Evolutionary conservation across 805 yeast species (phyloP).

Genomic region (Nakazawaea ambrosiae): DNA sequence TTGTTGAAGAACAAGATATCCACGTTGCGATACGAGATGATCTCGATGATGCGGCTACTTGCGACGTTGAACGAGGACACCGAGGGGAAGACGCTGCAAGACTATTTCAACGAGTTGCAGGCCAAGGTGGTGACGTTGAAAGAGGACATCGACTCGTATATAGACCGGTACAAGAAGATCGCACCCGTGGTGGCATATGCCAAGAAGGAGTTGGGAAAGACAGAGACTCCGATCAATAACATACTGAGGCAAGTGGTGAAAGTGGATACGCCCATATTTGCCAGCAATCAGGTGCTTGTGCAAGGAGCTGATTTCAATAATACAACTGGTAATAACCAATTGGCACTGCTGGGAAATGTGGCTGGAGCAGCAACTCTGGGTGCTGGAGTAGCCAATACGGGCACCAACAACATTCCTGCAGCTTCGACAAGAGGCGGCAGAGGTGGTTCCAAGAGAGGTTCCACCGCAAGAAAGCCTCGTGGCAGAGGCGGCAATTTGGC

Average conservation of each 20-base stretch:
- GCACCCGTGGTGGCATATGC: conserved; percentile 44
- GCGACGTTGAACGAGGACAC: conserved; percentile 37
- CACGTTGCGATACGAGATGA: conserved; percentile 32
- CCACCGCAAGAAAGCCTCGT: conserved; percentile 4
- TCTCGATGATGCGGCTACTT: conserved; percentile 25
- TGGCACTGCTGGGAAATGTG: background rate
- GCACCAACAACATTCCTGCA: too few species aligned
- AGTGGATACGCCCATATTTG: conserved; percentile 13
- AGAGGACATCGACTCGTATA: conserved; percentile 33
- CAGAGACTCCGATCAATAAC: conserved; percentile 37
- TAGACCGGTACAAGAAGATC: conserved; percentile 35
- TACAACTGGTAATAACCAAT: background rate
- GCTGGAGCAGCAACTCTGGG: too few species aligned
- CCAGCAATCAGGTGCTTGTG: conserved; percentile 3
- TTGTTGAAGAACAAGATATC: conserved; percentile 23
- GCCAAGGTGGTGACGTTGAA: conserved; percentile 29
- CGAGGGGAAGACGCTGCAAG: conserved; percentile 34
- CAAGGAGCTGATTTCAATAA: background rate
- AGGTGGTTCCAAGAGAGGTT: conserved; percentile 4
- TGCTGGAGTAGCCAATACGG: too few species aligned
- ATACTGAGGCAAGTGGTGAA: conserved; percentile 19
- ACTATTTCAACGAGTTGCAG: conserved; percentile 28
- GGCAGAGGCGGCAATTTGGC: conserved; percentile 3
- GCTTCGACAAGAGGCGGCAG: conserved; percentile 6
- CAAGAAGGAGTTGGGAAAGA: conserved; percentile 42